phyloP scores from a whole-genome alignment of 352 stramenopile species.

The Phytophthora capsici region DNA sequence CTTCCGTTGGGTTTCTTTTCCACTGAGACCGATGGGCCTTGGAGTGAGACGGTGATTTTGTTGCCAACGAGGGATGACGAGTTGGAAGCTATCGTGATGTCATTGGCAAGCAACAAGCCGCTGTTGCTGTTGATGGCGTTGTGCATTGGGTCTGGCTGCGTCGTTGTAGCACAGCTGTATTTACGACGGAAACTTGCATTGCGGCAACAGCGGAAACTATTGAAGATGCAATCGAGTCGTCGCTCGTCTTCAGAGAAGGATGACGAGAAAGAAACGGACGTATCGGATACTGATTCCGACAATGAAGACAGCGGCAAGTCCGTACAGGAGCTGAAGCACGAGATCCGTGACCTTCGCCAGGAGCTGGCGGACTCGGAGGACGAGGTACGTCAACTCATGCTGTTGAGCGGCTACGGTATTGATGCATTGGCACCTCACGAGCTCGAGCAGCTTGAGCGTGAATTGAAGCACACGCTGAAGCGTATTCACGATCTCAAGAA shows the following conservation, averaged over 20 bases:
- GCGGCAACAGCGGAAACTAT: constrained; percentile 13
- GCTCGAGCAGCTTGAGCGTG: constrained; percentile 58
- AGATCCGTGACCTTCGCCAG: constrained; percentile 71
- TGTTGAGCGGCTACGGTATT: constrained; percentile 79
- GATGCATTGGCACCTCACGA: constrained; percentile 54
- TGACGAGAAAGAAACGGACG: not conserved
- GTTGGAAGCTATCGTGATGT: constrained; percentile 57
- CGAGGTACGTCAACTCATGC: constrained; percentile 77
- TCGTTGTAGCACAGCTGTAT: constrained; percentile 54
- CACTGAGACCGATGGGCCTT: constrained; percentile 60
- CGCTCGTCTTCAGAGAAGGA: constrained; percentile 15
- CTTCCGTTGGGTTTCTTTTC: constrained; percentile 45
- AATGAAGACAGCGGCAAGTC: constrained; percentile 10
- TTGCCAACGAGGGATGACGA: constrained; percentile 55
- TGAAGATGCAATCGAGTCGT: constrained; percentile 20
- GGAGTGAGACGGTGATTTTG: constrained; percentile 56
- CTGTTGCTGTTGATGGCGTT: constrained; percentile 51
- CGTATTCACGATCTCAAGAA: constrained; percentile 55
- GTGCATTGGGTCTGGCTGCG: constrained; percentile 54
- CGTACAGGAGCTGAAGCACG: constrained; percentile 51
- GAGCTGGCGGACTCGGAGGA: constrained; percentile 79
- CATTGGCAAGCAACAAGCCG: constrained; percentile 56
- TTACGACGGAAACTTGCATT: constrained; percentile 16
- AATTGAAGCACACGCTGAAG: constrained; percentile 63
- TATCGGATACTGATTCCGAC: not conserved